These are phyloP conservation scores for Salix koriyanagi DNA, from an alignment of 345 rosid genomes.

Conservation along the genomic window DNA sequence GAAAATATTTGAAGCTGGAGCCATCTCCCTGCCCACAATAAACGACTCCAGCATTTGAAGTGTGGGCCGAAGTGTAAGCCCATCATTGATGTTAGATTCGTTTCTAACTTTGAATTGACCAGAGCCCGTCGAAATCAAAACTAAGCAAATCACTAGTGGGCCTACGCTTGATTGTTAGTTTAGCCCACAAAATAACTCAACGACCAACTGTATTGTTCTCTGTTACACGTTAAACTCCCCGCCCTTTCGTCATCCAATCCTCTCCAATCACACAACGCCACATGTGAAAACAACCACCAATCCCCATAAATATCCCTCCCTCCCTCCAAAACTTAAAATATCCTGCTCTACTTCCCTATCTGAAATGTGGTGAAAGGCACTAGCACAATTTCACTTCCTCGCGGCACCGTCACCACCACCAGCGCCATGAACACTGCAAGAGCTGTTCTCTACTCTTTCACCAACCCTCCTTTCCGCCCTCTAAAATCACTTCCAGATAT, in stretches of 20 bases:
- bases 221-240: background rate
- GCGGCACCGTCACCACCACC: constrained; percentile 1
- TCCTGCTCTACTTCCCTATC: background rate
- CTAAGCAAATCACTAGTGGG: background rate
- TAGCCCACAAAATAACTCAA: background rate
- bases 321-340: constrained; percentile 6
- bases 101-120: background rate
- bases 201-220: background rate
- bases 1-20: background rate
- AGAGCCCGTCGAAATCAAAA: background rate
- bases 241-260: constrained; percentile 11
- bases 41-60: background rate
- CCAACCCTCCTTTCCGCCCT: constrained; percentile 29
- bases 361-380: constrained; percentile 25
- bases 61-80: background rate
- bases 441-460: constrained; percentile 49
- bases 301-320: constrained; percentile 33
- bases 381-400: background rate
- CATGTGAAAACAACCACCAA: constrained; percentile 54
- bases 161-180: background rate
- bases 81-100: background rate
- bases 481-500: constrained; percentile 29
- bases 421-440: constrained; percentile 53
- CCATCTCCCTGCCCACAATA: background rate
- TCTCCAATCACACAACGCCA: constrained; percentile 16